phyloP scores from a whole-genome alignment of 345 rosid species.

The Clausena lansium region DNA sequence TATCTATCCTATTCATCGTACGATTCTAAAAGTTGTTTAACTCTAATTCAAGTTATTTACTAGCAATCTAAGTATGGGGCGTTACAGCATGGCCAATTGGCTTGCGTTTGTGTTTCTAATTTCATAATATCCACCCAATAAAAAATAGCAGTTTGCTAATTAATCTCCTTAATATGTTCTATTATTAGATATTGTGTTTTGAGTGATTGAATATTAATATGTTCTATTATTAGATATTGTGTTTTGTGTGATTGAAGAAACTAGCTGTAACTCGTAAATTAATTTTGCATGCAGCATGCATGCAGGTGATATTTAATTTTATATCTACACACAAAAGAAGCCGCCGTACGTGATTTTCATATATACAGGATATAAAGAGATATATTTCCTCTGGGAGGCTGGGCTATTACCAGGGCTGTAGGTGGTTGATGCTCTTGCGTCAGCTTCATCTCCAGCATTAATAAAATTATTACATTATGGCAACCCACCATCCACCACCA shows the following conservation, averaged over 20 bases:
- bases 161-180: not conserved
- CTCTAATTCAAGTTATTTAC: too few species aligned
- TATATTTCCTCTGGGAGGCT: too few species aligned
- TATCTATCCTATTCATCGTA: too few species aligned
- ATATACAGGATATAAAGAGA: too few species aligned
- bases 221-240: not conserved
- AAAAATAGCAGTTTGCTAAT: not conserved
- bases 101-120: not conserved
- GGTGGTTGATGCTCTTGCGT: not conserved
- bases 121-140: not conserved
- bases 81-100: too few species aligned
- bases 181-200: not conserved
- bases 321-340: too few species aligned
- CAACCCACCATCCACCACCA: not conserved
- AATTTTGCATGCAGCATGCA: too few species aligned
- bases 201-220: not conserved
- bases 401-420: not conserved
- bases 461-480: not conserved
- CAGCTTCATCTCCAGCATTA: not conserved
- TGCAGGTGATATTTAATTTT: too few species aligned
- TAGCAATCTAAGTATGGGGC: too few species aligned
- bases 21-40: too few species aligned
- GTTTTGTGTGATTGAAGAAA: not conserved
- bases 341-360: too few species aligned
- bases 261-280: too few species aligned